Conservation (phyloP, 352 stramenopile species). For the Peronospora farinosa region DNA sequence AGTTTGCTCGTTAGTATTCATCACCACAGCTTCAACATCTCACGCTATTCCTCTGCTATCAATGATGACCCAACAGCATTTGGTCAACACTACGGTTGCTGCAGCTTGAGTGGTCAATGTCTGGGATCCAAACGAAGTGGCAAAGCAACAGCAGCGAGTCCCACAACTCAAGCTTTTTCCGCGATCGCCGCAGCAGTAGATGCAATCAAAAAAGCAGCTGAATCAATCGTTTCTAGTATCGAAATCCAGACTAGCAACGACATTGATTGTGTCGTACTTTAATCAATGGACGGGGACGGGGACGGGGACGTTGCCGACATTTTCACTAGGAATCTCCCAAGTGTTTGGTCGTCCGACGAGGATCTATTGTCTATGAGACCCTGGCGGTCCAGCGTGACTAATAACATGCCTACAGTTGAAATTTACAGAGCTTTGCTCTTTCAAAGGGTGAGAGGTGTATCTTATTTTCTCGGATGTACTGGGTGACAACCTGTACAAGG, state of each 20-base stretch:
- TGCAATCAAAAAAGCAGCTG: background rate
- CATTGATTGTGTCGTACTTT: conserved; percentile 66
- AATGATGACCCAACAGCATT: conserved; percentile 33
- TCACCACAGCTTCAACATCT: conserved; percentile 82
- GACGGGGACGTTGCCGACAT: conserved; percentile 51
- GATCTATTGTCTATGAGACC: conserved; percentile 60
- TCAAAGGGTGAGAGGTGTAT: no score
- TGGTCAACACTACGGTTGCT: conserved; percentile 21
- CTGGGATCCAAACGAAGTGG: conserved; percentile 12
- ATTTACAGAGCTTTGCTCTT: conserved; percentile 32
- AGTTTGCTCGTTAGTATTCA: conserved; percentile 91
- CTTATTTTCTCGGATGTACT: conserved; percentile 74
- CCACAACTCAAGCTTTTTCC: conserved; percentile 21
- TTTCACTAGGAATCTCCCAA: conserved; percentile 79
- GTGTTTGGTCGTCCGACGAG: conserved; percentile 47
- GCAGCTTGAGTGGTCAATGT: conserved; percentile 18
- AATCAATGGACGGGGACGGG: conserved; percentile 60
- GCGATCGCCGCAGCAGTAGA: conserved; percentile 5
- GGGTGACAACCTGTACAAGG: conserved; percentile 77
- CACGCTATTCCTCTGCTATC: conserved; percentile 56
- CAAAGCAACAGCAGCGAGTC: conserved; percentile 27
- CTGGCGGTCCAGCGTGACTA: conserved; percentile 60
- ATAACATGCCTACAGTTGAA: conserved; percentile 77
- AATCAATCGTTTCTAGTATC: background rate
- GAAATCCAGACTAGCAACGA: conserved; percentile 60